Base-by-base conservation (phyloP, 2,329 filamentous ascomycete species). In the Phialemoniopsis sp. region DNA sequence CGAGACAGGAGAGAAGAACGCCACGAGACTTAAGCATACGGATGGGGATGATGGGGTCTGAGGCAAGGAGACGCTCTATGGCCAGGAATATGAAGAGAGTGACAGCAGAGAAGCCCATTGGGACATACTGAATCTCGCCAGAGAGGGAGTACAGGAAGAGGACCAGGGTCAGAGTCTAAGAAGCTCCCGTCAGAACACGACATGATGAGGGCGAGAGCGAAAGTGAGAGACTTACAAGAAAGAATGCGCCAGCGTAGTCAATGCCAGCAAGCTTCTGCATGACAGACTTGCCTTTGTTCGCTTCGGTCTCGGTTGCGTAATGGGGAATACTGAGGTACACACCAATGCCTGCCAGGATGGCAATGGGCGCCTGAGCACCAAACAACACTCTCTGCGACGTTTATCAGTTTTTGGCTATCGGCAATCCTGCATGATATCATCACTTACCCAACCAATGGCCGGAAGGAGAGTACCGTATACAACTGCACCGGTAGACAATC, bases 21-120 rank as follows among this genome's bases (percentile, higher is more conserved):
- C 82, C 83, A 19, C 83, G 76, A 10, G 82, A 87, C 37, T 71
- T 75, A 19, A 94, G 73, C 2, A 93, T 72, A 2, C 73, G 60
- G 36, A 90, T 64, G 2, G 88, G 87, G 37, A 94, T 82, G 54
- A 94, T 80, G 4, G 89, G 88, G 31, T 89, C 82, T 2, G 61
- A 51, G 4, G 83, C 76, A 14, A 39, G 26, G 34, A 38, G 41
- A 39, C 76, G 70, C 58, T 94, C 88, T 44, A 83, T 76, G 6
- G 78, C 38, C 2, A 80, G 55, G 46, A 89, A 81, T 3, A 78
- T 53, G 5, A 72, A 41, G 3, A 81, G 63, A 2, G 66, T 51
- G 26, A 60, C 40, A 13, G 78, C 39, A 0, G 85, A 87, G 6
- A 84, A 54, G 15, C 79, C 44, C 21, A 94, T 71, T 1, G 81